phyloP scores from a whole-genome alignment of 78 protist species.

The Capsaspora owczarzaki region DNA sequence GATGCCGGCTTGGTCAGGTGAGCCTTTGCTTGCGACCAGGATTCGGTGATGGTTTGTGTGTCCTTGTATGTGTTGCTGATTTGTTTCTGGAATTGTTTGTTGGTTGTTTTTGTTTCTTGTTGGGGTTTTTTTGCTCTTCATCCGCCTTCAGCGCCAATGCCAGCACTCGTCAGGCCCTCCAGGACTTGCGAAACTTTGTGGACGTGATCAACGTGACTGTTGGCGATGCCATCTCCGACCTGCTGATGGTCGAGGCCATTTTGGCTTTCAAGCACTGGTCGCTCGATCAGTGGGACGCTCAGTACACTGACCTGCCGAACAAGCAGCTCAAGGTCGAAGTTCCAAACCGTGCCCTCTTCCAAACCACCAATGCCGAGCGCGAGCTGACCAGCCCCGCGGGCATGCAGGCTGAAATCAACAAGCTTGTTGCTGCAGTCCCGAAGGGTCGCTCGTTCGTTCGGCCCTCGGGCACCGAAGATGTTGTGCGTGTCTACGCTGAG shows the following conservation, averaged over 20 bases:
- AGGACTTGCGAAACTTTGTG: not conserved
- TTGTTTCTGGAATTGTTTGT: too few species aligned
- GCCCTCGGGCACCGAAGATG: constrained; percentile 73
- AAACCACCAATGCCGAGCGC: constrained; percentile 33
- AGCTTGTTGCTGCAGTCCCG: not conserved
- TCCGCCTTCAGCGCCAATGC: too few species aligned
- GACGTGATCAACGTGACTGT: constrained; percentile 38
- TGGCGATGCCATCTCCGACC: constrained; percentile 65
- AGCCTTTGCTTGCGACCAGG: not conserved
- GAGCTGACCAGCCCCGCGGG: constrained; percentile 16
- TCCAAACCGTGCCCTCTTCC: constrained; percentile 12
- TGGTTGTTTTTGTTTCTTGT: not conserved
- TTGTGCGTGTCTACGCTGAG: constrained; percentile 76
- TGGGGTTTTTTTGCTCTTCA: too few species aligned
- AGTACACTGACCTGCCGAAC: constrained; percentile 63
- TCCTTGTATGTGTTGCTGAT: not conserved
- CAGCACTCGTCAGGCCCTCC: not conserved
- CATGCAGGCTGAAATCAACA: constrained; percentile 43
- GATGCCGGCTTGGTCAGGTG: too few species aligned
- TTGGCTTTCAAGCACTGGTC: constrained; percentile 23
- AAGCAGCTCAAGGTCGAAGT: constrained; percentile 41
- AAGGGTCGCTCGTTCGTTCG: constrained; percentile 45
- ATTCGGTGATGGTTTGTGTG: not conserved
- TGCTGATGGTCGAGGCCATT: constrained; percentile 48
- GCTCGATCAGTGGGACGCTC: constrained; percentile 23